Percentiles rank a stretch among this genome's conserved stretches.
Conservation (phyloP, 2,329 filamentous ascomycete genomes). For the Sporothrix humicola region DNA sequence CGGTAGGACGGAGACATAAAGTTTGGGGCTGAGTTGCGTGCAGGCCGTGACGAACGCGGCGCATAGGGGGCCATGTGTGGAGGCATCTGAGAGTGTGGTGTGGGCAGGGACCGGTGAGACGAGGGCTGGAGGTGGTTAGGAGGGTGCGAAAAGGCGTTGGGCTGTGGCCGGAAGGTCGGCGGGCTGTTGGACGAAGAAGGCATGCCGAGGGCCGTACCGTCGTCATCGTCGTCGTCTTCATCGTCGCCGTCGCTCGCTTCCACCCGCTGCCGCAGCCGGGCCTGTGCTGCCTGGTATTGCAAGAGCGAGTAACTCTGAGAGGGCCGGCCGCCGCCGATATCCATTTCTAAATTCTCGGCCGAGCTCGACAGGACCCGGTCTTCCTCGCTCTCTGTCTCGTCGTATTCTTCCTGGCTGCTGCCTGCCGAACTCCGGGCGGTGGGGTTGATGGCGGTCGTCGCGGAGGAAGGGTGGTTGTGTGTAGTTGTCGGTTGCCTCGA, state of each 20-base stretch:
- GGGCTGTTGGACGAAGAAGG: constrained; percentile 51
- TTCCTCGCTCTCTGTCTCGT: constrained; percentile 90
- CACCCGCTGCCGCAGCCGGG: constrained; percentile 41
- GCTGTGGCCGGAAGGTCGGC: constrained; percentile 77
- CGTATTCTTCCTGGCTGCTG: constrained; percentile 93
- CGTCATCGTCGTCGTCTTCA: constrained; percentile 64
- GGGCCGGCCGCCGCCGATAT: constrained; percentile 49
- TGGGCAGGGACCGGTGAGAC: constrained; percentile 57
- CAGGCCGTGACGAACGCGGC: constrained; percentile 50
- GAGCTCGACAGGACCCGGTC: constrained; percentile 69
- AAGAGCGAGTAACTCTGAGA: constrained; percentile 37
- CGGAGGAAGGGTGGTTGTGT: constrained; percentile 35
- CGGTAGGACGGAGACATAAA: constrained; percentile 77
- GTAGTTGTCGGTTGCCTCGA: background rate
- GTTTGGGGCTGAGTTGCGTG: constrained; percentile 57
- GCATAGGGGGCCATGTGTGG: constrained; percentile 24
- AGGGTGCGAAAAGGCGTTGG: constrained; percentile 90
- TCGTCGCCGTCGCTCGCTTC: constrained; percentile 44
- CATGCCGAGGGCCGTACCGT: constrained; percentile 77
- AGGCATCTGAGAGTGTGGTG: constrained; percentile 41
- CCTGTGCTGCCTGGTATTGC: constrained; percentile 29
- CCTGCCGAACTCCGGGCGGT: constrained; percentile 47
- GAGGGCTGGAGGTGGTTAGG: constrained; percentile 57
- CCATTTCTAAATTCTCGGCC: constrained; percentile 52
- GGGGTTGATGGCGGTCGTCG: constrained; percentile 34